A percentile compares a stretch with the other conserved stretches of the same genome.
Evolutionary conservation across 768 basidiomycete genomes (phyloP).

Genomic region (Pleurotus pulmonarius): DNA sequence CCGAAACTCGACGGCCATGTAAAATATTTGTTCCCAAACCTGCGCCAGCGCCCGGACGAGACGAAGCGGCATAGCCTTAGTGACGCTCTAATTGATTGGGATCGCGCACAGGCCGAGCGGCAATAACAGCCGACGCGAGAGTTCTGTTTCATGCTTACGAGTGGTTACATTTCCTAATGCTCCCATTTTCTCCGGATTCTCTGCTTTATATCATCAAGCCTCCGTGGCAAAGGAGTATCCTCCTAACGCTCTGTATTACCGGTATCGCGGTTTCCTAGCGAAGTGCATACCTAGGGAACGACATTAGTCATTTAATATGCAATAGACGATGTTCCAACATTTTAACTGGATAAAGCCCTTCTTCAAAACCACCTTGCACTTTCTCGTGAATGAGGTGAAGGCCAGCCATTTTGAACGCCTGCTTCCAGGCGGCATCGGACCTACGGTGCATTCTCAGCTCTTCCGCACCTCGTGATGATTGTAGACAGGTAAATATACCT

Average conservation of each 20-base stretch:
- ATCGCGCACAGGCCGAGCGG: background rate
- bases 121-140: too few relatives aligned
- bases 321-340: slow-evolving; percentile 48
- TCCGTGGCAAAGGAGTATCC: too few relatives aligned
- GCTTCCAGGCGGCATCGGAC: slow-evolving; percentile 81
- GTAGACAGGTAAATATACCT: slow-evolving; percentile 44
- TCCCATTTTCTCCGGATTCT: too few relatives aligned
- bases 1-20: slow-evolving; percentile 69
- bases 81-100: slow-evolving; percentile 40
- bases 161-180: background rate
- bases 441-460: slow-evolving; percentile 32
- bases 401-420: slow-evolving; percentile 70
- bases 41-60: slow-evolving; percentile 48
- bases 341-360: slow-evolving; percentile 79
- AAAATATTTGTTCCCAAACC: slow-evolving; percentile 49
- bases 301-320: slow-evolving; percentile 1
- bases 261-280: slow-evolving; percentile 24
- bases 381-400: slow-evolving; percentile 69
- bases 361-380: slow-evolving; percentile 80
- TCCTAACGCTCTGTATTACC: too few relatives aligned
- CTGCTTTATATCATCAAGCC: too few relatives aligned
- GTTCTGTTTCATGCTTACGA: background rate
- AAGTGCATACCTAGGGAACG: slow-evolving; percentile 50
- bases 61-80: slow-evolving; percentile 50
- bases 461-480: background rate